Evolutionary conservation across 352 stramenopile species (phyloP), one percentile per base, ranked within the genome.

Genomic region (Lagenidium sp.): DNA sequence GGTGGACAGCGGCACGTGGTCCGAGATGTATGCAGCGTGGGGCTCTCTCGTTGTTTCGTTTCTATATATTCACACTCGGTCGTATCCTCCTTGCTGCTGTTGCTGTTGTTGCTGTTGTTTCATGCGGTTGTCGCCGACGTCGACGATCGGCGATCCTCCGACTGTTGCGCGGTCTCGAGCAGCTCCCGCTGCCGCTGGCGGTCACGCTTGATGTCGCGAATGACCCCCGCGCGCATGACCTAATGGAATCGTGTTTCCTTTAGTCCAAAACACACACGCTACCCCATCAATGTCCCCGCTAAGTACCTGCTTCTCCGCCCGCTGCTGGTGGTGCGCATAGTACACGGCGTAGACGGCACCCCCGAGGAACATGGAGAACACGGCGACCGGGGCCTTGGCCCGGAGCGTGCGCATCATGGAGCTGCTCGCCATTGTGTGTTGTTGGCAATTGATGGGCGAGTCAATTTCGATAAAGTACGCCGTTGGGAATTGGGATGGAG

Each of bases 321-420:
- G 53, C 39, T 90, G 78, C 63, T 90, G 78, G 51, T 85, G 42
- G 57, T 90, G 78, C n/a, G 78, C 78, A 31, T 82, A 90, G 44
- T 74, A 90, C 23, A 90, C 62, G 19, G 72, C 60, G 57, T 74
- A 85, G n/a, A 23, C 53, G 0, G 77, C 49, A 25, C 69, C 76
- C 6, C 40, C 53, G 21, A 68, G 53, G 16, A 86, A 22, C 26
- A 54, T 44, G 3, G 48, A 49, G 49, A 89, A 56, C 42, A 82
- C 61, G 26, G 76, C 37, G 51, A 62, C 41, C 1, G 77, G 77
- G 28, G 63, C 64, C 41, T 74, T 85, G 36, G 76, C 40, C n/a
- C 13, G 29, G 18, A 68, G 24, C 22, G 16, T 22, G 28, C 28
- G 28, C 15, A 15, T 8, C 28, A 32, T 32, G n/a, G n/a, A n/a